Base-by-base conservation (phyloP, 1,284 basidiomycete genomes). In the Malassezia vespertilionis region DNA sequence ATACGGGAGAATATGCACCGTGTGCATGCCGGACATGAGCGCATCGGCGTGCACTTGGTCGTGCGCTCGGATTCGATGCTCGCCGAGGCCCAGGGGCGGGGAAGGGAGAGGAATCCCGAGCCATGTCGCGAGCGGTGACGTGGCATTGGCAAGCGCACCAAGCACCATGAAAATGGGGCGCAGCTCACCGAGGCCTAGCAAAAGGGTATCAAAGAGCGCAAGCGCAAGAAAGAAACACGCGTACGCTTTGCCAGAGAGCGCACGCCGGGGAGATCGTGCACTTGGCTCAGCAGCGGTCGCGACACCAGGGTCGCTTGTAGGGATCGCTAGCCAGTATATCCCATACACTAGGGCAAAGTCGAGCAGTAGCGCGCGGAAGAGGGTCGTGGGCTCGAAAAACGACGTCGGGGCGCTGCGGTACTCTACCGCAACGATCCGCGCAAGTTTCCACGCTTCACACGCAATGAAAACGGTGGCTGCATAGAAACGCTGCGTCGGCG, bases 1-100 rank as follows among this genome's bases (percentile, higher is more conserved):
- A 41, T 51, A 52, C 7, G 86, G 86, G 3, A 86, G 86, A 77
- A 88, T 84, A 58, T 83, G 82, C 42, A 90, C 82, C 2, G 86
- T 89, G 65, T 88, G 85, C 71, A 87, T 83, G 18, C 86, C 86
- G 27, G 82, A 77, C n/a, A 90, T 75, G 65, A 87, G 83, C 2
- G 61, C 58, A 33, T 64, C 61, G 8, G 62, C 63, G 24, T 68
- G 66, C 33, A 74, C 58, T 32, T 74, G 60, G 31, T 71, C 65
- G 23, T 70, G 56, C 7, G 74, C 53, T 24, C 71, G 61, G 10
- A 75, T 70, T n/a, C 67, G 60, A 12, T 63, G 60, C 54, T 73
- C 72, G 39, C 62, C 37, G 23, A 39, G 37, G 20, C 60, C 40
- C 71, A 65, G 34, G 64, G 75, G 74, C 48, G 74, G 71, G 51